phyloP scores from a whole-genome alignment of 2,329 filamentous ascomycete genomes.

The Sphaerulina vaccinii region DNA sequence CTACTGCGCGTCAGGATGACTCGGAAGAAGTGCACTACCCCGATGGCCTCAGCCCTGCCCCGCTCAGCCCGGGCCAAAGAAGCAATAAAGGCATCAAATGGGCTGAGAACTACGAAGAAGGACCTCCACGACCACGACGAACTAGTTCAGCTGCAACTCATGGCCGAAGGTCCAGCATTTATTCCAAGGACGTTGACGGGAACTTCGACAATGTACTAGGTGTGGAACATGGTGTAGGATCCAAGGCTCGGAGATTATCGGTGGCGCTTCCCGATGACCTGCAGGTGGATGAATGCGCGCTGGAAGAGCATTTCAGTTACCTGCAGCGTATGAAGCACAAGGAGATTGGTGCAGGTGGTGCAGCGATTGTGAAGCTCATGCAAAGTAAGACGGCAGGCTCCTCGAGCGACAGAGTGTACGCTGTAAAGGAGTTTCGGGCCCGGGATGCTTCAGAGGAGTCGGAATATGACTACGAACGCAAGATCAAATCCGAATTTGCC shows the following conservation, averaged over 20 bases:
- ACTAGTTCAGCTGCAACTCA: conserved; percentile 31
- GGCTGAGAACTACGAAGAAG: conserved; percentile 22
- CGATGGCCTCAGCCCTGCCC: conserved; percentile 20
- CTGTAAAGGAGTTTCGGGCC: conserved; percentile 83
- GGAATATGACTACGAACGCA: conserved; percentile 74
- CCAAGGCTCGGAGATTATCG: conserved; percentile 38
- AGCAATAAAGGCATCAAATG: conserved; percentile 28
- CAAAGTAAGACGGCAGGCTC: conserved; percentile 62
- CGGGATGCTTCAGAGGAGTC: conserved; percentile 65
- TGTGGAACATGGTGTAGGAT: conserved; percentile 36
- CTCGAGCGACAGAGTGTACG: conserved; percentile 54
- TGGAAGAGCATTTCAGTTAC: conserved; percentile 52
- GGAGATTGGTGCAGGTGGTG: conserved; percentile 76
- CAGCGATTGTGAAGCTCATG: conserved; percentile 81
- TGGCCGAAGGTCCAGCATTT: conserved; percentile 35
- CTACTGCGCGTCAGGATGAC: conserved; percentile 17
- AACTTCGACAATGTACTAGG: conserved; percentile 30
- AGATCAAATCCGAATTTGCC: conserved; percentile 88
- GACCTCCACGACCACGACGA: conserved; percentile 23
- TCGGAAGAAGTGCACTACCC: conserved; percentile 20
- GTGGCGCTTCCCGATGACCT: conserved; percentile 33
- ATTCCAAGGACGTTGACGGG: conserved; percentile 30
- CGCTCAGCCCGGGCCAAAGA: conserved; percentile 18
- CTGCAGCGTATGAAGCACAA: conserved; percentile 71
- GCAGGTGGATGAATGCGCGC: conserved; percentile 45